These are phyloP conservation scores for Mortierella antarctica DNA, from an alignment of 192 early-diverging fungal genomes.

Conservation along the genomic window DNA sequence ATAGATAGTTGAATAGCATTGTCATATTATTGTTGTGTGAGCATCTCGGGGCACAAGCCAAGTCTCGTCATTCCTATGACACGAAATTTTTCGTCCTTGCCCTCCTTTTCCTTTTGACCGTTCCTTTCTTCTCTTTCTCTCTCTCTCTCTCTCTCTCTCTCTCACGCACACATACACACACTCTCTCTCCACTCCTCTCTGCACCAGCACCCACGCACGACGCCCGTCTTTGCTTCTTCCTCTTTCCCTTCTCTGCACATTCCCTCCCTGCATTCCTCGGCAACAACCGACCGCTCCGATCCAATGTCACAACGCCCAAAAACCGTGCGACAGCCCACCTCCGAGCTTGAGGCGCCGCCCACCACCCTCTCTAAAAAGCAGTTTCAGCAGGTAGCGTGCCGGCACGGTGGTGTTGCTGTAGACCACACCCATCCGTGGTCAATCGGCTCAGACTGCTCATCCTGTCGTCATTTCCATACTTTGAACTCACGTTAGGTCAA, in stretches of 20 bases:
- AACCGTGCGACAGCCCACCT: constrained; percentile 23
- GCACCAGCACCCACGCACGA: too few species aligned
- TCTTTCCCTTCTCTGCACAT: too few species aligned
- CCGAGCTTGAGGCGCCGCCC: constrained; percentile 42
- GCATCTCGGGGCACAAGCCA: too few species aligned
- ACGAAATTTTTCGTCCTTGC: too few species aligned
- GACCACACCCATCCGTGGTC: not conserved
- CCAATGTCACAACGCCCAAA: constrained; percentile 49
- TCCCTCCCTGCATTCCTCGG: too few species aligned
- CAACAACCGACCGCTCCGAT: too few species aligned
- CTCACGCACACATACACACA: not conserved
- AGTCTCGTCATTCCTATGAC: too few species aligned
- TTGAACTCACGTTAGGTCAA: constrained; percentile 20
- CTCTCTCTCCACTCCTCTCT: not conserved
- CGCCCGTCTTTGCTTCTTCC: too few species aligned
- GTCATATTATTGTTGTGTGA: not conserved
- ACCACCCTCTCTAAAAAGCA: constrained; percentile 45
- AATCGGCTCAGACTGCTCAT: not conserved
- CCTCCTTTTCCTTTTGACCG: not conserved
- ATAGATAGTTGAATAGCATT: not conserved
- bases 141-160: not conserved
- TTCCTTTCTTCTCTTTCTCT: not conserved
- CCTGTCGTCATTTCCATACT: not conserved
- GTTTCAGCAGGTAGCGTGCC: constrained; percentile 30
- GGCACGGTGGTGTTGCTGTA: not conserved